Conservation (phyloP, 31 red algal genomes). For the Odonthalia washingtoniensis region DNA sequence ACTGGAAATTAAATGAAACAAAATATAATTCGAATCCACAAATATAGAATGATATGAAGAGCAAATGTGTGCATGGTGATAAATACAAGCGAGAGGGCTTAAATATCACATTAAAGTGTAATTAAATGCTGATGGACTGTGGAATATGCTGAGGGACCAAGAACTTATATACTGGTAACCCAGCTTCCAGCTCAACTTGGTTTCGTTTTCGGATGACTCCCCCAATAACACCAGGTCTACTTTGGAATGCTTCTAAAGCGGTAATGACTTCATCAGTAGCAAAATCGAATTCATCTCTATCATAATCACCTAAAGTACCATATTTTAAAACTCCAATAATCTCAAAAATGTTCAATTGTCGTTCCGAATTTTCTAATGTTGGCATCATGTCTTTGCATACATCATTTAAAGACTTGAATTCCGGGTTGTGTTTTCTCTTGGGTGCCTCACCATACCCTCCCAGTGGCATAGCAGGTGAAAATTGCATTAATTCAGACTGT, state of each 20-base stretch:
- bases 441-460: slow-evolving; percentile 22
- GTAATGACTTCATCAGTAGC: slow-evolving; percentile 15
- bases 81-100: too few species aligned
- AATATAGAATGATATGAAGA: too few species aligned
- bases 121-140: slow-evolving; percentile 26
- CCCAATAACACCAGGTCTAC: background rate
- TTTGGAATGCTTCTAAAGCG: slow-evolving; percentile 6
- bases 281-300: slow-evolving; percentile 27
- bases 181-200: background rate
- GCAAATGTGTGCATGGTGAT: too few species aligned
- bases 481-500: slow-evolving; percentile 44
- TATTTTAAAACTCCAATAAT: slow-evolving; percentile 14
- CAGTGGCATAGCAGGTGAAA: slow-evolving; percentile 48
- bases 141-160: slow-evolving; percentile 41
- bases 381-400: slow-evolving; percentile 25
- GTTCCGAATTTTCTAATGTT: background rate
- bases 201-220: slow-evolving; percentile 22
- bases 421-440: background rate
- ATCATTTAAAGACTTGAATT: slow-evolving; percentile 4
- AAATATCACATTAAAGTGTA: too few species aligned
- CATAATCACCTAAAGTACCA: slow-evolving; percentile 22
- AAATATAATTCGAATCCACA: too few species aligned
- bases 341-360: slow-evolving; percentile 26
- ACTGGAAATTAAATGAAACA: too few species aligned
- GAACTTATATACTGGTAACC: slow-evolving; percentile 33